Percentiles rank a stretch among this genome's conserved stretches.
These are phyloP conservation scores for Phaeotremella fagi DNA, from an alignment of 768 basidiomycete species.

Conservation along the genomic window DNA sequence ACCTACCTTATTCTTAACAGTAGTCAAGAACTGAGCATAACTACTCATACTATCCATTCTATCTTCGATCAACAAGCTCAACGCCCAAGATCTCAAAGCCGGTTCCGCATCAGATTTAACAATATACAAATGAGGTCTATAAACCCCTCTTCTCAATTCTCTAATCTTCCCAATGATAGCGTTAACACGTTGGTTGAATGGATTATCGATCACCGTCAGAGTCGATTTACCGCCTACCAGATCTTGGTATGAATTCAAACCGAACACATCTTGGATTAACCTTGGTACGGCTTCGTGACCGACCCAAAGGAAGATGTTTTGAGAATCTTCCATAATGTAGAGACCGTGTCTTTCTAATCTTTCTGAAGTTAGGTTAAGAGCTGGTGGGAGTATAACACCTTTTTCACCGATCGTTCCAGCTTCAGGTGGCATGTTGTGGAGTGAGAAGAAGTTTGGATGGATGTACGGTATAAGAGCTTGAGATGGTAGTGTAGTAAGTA, in stretches of 20 bases:
- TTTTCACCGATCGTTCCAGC: slow-evolving; percentile 86
- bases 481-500: slow-evolving; percentile 84
- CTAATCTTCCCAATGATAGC: slow-evolving; percentile 90
- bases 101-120: slow-evolving; percentile 99
- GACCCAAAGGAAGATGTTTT: slow-evolving; percentile 96
- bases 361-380: slow-evolving; percentile 89
- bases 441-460: slow-evolving; percentile 88
- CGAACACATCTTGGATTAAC: slow-evolving; percentile 88
- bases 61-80: slow-evolving; percentile 91
- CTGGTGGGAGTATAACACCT: slow-evolving; percentile 80
- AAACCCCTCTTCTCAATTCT: slow-evolving; percentile 86
- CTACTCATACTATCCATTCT: slow-evolving; percentile 90
- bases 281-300: slow-evolving; percentile 98
- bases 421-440: slow-evolving; percentile 84
- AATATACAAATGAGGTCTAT: slow-evolving; percentile 88
- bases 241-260: slow-evolving; percentile 78
- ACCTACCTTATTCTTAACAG: slow-evolving; percentile 81
- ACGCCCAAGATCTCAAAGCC: slow-evolving; percentile 87
- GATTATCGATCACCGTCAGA: slow-evolving; percentile 82
- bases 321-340: slow-evolving; percentile 94
- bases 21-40: slow-evolving; percentile 88
- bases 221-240: slow-evolving; percentile 92
- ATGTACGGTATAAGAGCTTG: slow-evolving; percentile 89
- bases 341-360: slow-evolving; percentile 89
- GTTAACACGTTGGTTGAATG: slow-evolving; percentile 92